These are phyloP conservation scores for Monilinia fructigena DNA, from an alignment of 2,329 filamentous ascomycete genomes.

Conservation along the genomic window DNA sequence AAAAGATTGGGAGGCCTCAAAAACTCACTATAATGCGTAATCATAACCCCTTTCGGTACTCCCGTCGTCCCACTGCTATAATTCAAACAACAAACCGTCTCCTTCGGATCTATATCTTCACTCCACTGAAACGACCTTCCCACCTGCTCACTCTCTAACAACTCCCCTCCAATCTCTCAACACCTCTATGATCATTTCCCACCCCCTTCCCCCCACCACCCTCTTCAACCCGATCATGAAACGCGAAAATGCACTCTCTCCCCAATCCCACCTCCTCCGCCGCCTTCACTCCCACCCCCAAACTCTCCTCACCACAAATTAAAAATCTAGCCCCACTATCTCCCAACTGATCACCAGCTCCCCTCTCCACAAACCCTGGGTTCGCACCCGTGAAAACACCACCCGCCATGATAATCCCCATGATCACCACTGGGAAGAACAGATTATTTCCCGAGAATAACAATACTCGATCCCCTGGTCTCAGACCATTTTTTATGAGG, in stretches of 20 bases:
- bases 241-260: constrained; percentile 58
- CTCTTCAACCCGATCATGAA: constrained; percentile 57
- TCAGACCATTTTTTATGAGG: constrained; percentile 61
- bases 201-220: constrained; percentile 42
- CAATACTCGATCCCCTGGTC: constrained; percentile 52
- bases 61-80: constrained; percentile 82
- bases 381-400: constrained; percentile 56
- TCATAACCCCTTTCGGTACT: constrained; percentile 71
- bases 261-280: constrained; percentile 57
- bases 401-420: constrained; percentile 53
- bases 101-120: constrained; percentile 42
- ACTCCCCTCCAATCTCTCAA: constrained; percentile 63
- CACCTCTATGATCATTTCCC: constrained; percentile 41
- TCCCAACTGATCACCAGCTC: constrained; percentile 72
- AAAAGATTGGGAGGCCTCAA: too few relatives aligned
- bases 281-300: constrained; percentile 66
- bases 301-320: constrained; percentile 57
- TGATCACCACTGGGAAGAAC: constrained; percentile 54
- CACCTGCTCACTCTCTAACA: constrained; percentile 53
- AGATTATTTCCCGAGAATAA: constrained; percentile 56
- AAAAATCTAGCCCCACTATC: constrained; percentile 69
- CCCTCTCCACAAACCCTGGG: constrained; percentile 62
- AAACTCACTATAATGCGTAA: constrained; percentile 62
- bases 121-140: constrained; percentile 62
- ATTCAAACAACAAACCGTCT: constrained; percentile 56